Conservation (phyloP, 495 filamentous ascomycete species). For the Lasiosphaeria hispida region DNA sequence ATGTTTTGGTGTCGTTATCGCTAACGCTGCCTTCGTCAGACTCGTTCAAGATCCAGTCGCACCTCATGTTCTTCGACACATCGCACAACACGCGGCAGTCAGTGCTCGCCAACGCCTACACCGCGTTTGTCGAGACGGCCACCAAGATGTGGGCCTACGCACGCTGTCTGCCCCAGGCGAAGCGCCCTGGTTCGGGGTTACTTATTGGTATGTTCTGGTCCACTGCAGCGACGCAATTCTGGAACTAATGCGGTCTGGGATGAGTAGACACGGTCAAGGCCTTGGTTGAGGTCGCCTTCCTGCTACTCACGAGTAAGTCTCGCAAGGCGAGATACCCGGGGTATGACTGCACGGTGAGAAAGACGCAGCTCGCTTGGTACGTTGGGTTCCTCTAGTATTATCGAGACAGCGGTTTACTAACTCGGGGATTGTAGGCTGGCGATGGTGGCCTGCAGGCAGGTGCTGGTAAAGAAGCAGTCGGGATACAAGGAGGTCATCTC, state of each 20-base stretch:
- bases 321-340: constrained; percentile 46
- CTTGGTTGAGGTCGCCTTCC: constrained; percentile 60
- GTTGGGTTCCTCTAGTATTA: constrained; percentile 20
- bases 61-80: constrained; percentile 87
- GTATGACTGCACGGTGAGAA: constrained; percentile 59
- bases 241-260: neutral
- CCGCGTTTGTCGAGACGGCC: constrained; percentile 70
- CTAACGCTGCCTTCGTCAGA: constrained; percentile 34
- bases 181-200: constrained; percentile 52
- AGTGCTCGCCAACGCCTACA: constrained; percentile 70
- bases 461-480: constrained; percentile 67
- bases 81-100: constrained; percentile 67
- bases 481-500: constrained; percentile 56
- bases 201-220: constrained; percentile 51
- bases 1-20: constrained; percentile 18
- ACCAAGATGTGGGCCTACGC: constrained; percentile 83
- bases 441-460: constrained; percentile 61
- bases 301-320: constrained; percentile 60
- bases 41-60: constrained; percentile 80
- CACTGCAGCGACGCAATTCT: neutral
- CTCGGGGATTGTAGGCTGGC: constrained; percentile 52
- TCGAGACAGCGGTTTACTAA: neutral
- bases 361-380: constrained; percentile 67
- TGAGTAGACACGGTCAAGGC: constrained; percentile 61
- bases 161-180: constrained; percentile 55